Base-by-base conservation (phyloP, 2,329 filamentous ascomycete species). In the Venturia effusa region DNA sequence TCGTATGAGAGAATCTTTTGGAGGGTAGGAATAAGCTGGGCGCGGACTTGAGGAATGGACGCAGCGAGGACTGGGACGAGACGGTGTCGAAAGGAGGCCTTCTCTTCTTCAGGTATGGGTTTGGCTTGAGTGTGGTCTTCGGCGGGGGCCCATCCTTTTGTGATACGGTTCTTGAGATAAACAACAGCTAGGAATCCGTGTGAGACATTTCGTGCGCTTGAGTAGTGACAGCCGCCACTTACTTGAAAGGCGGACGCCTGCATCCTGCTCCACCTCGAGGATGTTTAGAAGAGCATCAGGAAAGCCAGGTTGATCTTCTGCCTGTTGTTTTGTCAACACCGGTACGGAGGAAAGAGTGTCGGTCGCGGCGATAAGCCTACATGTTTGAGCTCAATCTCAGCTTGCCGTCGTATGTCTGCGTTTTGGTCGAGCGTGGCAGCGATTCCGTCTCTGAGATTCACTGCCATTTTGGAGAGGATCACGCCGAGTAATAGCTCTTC, bases 91-190 rank as follows among this genome's bases (percentile, higher is more conserved):
- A 97, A 91, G 69, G 89, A 85, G 64, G 84, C 81, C 79, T 97
- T 97, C 77, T 97, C 94, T 66, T 89, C 86, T 73, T 97, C 93
- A 70, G 89, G 83, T 77, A 96, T 94, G 70, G 87, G 80, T 70
- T 85, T 86, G 70, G 88, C 86, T 71, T 84, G 83, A 67, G 87
- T 84, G 73, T 83, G 86, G 68, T 93, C 88, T 68, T 95, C 90
- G 72, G 83, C 82, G 67, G 84, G 86, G 64, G 88, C 84, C 94
- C 94, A 99, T 71, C 90, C 92, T 74, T 92, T 89, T 75, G 89
- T 93, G 75, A 97, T 89, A 74, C 92, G 89, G 79, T 99, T 97
- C 81, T 99, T 99, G 75, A 97, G 86, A 79, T 97, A 99, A 70
- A 99, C 90, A 73, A 93, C 92, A 72, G 92, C 93, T 97, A 76